Evolutionary conservation across 352 stramenopile species (phyloP).

Genomic region (Globisporangium polare): DNA sequence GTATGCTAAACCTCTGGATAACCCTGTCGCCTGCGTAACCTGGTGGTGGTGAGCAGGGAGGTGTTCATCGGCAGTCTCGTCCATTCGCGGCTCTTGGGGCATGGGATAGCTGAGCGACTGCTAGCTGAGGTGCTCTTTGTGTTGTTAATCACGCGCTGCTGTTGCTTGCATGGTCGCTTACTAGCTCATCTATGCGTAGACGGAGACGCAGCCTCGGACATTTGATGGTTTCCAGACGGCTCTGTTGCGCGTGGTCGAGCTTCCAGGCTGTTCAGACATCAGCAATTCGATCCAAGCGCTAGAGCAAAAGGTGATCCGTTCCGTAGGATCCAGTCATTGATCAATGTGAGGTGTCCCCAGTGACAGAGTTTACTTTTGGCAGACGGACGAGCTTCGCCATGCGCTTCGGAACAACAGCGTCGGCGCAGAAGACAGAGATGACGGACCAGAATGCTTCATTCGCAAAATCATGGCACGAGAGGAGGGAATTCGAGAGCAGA

Average conservation of each 20-base stretch:
- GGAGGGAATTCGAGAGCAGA: not conserved
- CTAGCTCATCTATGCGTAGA: not conserved
- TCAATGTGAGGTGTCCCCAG: not conserved
- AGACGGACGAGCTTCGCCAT: conserved; percentile 3
- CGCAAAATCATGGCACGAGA: not conserved
- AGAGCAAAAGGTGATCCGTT: conserved; percentile 5
- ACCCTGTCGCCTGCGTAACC: not conserved
- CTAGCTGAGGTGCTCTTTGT: not conserved
- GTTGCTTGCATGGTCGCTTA: not conserved
- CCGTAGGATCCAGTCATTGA: too few species aligned
- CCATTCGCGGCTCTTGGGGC: not conserved
- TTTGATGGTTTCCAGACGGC: not conserved
- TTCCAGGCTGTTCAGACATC: not conserved
- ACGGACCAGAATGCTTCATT: not conserved
- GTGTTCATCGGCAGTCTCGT: not conserved
- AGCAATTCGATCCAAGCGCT: not conserved
- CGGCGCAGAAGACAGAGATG: not conserved
- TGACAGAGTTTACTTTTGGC: not conserved
- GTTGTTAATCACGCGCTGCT: not conserved
- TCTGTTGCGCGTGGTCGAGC: not conserved
- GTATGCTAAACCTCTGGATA: not conserved
- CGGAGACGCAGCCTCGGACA: not conserved
- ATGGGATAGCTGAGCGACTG: not conserved
- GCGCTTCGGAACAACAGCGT: not conserved
- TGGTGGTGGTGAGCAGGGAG: not conserved